phyloP scores from a whole-genome alignment of 2,329 filamentous ascomycete species.

The Sphaerulina musiva region DNA sequence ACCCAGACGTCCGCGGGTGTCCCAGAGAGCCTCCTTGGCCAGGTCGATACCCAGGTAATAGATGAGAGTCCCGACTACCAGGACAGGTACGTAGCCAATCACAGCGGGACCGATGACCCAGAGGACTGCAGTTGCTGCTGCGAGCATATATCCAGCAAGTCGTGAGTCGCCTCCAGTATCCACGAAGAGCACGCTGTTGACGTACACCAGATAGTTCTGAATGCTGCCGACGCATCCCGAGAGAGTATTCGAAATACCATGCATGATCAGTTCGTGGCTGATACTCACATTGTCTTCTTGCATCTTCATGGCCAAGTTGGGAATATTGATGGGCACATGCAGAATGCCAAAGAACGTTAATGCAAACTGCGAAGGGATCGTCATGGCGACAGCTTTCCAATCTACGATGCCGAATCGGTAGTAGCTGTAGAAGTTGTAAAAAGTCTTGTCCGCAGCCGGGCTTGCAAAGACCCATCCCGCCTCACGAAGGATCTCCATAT shows the following conservation, averaged over 20 bases:
- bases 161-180: constrained; percentile 82
- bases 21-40: constrained; percentile 77
- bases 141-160: constrained; percentile 78
- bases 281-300: constrained; percentile 90
- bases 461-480: constrained; percentile 88
- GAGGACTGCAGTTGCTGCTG: constrained; percentile 69
- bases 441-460: constrained; percentile 77
- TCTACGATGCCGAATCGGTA: constrained; percentile 63
- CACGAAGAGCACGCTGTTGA: constrained; percentile 96
- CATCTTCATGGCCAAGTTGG: constrained; percentile 80
- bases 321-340: constrained; percentile 96
- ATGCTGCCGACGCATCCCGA: constrained; percentile 86
- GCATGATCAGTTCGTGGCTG: constrained; percentile 83
- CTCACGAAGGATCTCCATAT: constrained; percentile 60
- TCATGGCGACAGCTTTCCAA: constrained; percentile 75
- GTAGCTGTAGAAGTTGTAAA: constrained; percentile 96
- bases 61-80: constrained; percentile 93
- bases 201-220: constrained; percentile 93
- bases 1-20: constrained; percentile 82
- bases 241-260: constrained; percentile 86
- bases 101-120: constrained; percentile 79
- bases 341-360: constrained; percentile 95
- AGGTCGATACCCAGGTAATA: constrained; percentile 93
- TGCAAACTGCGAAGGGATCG: constrained; percentile 89
- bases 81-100: constrained; percentile 91